Conservation (phyloP, 306 rosid species). For the Arachis stenosperma region DNA sequence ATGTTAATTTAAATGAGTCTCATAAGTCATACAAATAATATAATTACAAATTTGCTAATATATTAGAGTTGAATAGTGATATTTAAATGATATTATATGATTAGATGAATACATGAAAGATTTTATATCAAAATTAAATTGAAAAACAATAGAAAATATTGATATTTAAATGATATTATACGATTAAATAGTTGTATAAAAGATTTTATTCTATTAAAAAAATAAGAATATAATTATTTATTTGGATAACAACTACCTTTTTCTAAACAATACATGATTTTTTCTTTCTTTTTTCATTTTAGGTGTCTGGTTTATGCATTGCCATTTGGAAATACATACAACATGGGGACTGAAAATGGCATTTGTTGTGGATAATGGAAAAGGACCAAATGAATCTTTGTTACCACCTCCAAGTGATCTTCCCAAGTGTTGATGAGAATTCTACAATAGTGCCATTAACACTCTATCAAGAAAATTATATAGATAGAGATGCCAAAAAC, state of each 20-base stretch:
- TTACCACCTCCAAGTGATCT: constrained; percentile 68
- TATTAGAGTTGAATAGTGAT: too few relatives aligned
- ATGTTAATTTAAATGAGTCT: too few relatives aligned
- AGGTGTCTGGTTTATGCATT: constrained; percentile 85
- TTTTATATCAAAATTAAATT: too few relatives aligned
- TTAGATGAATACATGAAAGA: too few relatives aligned
- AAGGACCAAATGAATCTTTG: constrained; percentile 60
- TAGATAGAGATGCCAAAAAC: neutral
- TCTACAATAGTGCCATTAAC: too few relatives aligned
- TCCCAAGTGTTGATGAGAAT: constrained; percentile 51
- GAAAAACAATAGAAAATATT: neutral
- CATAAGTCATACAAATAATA: too few relatives aligned
- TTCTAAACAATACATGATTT: neutral
- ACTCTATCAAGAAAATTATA: neutral
- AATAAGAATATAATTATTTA: neutral
- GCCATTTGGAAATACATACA: constrained; percentile 74
- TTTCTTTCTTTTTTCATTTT: neutral
- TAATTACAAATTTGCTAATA: too few relatives aligned
- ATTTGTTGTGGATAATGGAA: constrained; percentile 70
- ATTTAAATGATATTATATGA: too few relatives aligned
- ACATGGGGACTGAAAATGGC: constrained; percentile 84
- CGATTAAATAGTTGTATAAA: too few relatives aligned
- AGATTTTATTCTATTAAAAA: too few relatives aligned
- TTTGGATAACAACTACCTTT: neutral
- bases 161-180: too few relatives aligned